Evolutionary conservation across 129 eudicot genomes (phyloP).

Genomic region (Pseudognaphalium luteoalbum): DNA sequence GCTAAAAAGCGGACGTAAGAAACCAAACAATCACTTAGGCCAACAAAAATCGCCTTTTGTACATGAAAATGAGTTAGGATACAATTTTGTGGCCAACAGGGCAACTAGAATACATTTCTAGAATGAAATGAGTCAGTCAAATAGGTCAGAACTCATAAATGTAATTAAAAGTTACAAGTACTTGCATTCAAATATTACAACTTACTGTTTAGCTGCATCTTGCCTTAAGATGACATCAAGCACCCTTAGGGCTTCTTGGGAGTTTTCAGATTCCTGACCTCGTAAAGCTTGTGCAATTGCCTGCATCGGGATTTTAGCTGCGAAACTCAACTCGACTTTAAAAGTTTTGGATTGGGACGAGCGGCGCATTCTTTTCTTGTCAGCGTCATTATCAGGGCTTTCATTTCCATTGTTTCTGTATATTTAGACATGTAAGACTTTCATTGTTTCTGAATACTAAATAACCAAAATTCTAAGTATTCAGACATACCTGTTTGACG

Average conservation of each 20-base stretch:
- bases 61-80: not conserved
- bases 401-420: slow-evolving; percentile 32
- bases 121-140: not conserved
- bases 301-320: slow-evolving; percentile 92
- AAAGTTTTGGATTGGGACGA: slow-evolving; percentile 70
- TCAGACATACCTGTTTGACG: slow-evolving; percentile 55
- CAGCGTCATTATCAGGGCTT: slow-evolving; percentile 59
- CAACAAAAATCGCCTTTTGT: not conserved
- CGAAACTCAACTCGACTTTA: slow-evolving; percentile 83
- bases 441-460: too few species aligned
- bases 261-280: slow-evolving; percentile 84
- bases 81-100: not conserved
- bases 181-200: slow-evolving; percentile 4
- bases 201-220: slow-evolving; percentile 95
- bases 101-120: not conserved
- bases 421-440: not conserved
- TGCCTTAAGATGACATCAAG: slow-evolving; percentile 86
- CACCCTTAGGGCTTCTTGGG: slow-evolving; percentile 84
- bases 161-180: not conserved
- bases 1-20: not conserved
- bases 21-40: not conserved
- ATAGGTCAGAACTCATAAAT: not conserved
- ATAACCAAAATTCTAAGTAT: not conserved
- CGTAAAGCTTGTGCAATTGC: slow-evolving; percentile 80
- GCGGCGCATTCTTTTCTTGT: slow-evolving; percentile 60